Percentiles rank a stretch among this genome's conserved stretches.
Evolutionary conservation across 148 eudicot genomes (phyloP).

Genomic region (Rhododendron simsii): DNA sequence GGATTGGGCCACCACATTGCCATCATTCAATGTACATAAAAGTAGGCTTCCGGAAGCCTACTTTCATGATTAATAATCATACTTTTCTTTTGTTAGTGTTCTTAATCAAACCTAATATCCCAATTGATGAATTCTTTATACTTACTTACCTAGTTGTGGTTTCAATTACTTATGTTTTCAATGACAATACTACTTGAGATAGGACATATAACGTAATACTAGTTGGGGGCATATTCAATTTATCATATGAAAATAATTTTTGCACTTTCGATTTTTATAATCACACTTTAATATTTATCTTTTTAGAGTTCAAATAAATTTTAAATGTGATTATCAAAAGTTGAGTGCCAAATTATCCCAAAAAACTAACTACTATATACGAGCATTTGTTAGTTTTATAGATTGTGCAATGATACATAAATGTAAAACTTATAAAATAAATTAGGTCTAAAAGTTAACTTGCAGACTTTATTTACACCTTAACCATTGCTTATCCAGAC

Average conservation of each 20-base stretch:
- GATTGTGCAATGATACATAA: background rate
- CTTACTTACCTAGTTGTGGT: background rate
- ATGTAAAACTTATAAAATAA: too few relatives aligned
- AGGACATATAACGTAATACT: too few relatives aligned
- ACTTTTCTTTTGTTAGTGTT: background rate
- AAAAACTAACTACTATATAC: too few relatives aligned
- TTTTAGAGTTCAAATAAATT: too few relatives aligned
- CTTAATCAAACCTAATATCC: background rate
- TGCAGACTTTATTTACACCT: background rate
- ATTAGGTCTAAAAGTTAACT: too few relatives aligned
- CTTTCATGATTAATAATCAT: background rate
- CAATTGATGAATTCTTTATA: background rate
- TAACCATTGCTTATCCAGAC: background rate
- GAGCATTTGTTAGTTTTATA: too few relatives aligned
- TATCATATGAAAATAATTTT: too few relatives aligned
- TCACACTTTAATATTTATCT: too few relatives aligned
- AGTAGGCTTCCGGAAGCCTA: background rate
- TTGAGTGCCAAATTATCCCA: background rate
- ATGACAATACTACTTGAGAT: too few relatives aligned
- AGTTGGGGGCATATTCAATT: too few relatives aligned
- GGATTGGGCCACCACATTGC: constrained; percentile 7
- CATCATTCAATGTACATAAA: background rate
- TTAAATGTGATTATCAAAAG: too few relatives aligned
- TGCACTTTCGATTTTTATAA: too few relatives aligned
- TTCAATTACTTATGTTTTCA: background rate